Base-by-base conservation (phyloP, 2,329 filamentous ascomycete genomes). In the Diaporthe ilicicola region DNA sequence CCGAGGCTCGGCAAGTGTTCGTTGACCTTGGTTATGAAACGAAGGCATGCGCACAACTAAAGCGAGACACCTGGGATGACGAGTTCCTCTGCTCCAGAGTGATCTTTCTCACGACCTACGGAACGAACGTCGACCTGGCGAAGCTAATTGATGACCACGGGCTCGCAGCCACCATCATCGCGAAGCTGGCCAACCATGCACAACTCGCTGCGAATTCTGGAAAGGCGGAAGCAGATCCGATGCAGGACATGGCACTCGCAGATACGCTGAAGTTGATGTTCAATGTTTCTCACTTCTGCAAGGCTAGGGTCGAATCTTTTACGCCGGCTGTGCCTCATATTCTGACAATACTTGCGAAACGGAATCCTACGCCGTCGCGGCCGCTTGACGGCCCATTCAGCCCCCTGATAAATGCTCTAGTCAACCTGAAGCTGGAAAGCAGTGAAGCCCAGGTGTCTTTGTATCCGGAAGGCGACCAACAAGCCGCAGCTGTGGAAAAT, bases 201-300 rank as follows among this genome's bases (percentile, higher is more conserved):
- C 88, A 86, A 67, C 75, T 81, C 4, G 67, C 81, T 10, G 72
- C 73, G 24, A 76, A 78, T 48, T 32, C 56, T n/a, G 75, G 76
- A 55, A 81, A 81, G 55, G 74, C 78, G 29, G 78, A 76, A 13
- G 74, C 74, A 15, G 83, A 89, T 51, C 87, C 88, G 0, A 93
- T 95, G 87, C 90, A 92, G 74, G 90, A 92, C 71, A 90, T 95
- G 89, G 94, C 95, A 0, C 85, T 98, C 46, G 87, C 86, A 10
- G 95, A 98, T 80, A 95, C 93, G 0, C 84, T 96, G 62, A 98
- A 97, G 78, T 86, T 98, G 50, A 83, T 97, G 65, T 98, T 97
- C 85, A 98, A 98, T 80, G 86, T 97, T 67, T 93, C 92, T 1
- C 91, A 95, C 76, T 90, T 91, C 76, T 92, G 91, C 74, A 89